A percentile compares a stretch with the other conserved stretches of the same genome.
Evolutionary conservation across 2,329 filamentous ascomycete genomes (phyloP).

Genomic region (Penicillium sp.): DNA sequence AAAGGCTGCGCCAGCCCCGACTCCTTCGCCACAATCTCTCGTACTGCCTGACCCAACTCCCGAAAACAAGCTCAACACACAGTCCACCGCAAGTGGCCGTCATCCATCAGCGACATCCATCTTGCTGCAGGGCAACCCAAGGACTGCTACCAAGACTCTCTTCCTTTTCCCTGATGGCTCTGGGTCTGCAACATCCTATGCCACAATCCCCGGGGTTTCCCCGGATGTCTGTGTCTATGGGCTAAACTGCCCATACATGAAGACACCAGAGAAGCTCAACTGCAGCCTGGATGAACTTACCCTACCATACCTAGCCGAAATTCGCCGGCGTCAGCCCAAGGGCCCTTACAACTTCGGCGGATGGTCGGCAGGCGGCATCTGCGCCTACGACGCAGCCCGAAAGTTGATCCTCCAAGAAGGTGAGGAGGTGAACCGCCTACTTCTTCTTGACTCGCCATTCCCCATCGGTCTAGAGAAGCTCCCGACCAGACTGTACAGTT

Average conservation of each 20-base stretch:
- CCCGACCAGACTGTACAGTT: slow-evolving; percentile 58
- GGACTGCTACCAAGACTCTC: slow-evolving; percentile 46
- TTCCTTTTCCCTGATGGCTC: slow-evolving; percentile 54
- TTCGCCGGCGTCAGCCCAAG: slow-evolving; percentile 53
- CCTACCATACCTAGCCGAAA: slow-evolving; percentile 47
- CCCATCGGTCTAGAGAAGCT: slow-evolving; percentile 71
- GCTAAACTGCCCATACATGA: slow-evolving; percentile 52
- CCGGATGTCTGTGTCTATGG: slow-evolving; percentile 50
- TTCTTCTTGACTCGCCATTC: slow-evolving; percentile 70
- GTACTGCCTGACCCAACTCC: slow-evolving; percentile 30
- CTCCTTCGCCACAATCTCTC: slow-evolving; percentile 24
- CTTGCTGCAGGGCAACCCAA: slow-evolving; percentile 49
- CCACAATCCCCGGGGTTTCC: slow-evolving; percentile 46
- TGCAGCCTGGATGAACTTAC: slow-evolving; percentile 44
- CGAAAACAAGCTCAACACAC: slow-evolving; percentile 24
- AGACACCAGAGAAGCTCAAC: slow-evolving; percentile 42
- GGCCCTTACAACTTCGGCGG: slow-evolving; percentile 70
- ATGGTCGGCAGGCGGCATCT: slow-evolving; percentile 78
- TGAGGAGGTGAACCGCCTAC: slow-evolving; percentile 63
- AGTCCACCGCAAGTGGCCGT: slow-evolving; percentile 20
- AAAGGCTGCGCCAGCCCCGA: slow-evolving; percentile 27
- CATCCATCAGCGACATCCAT: slow-evolving; percentile 49
- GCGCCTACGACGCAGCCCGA: slow-evolving; percentile 69
- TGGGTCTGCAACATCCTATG: slow-evolving; percentile 53
- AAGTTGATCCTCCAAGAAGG: slow-evolving; percentile 60